Evolutionary conservation across 257 asterid species (phyloP).

Genomic region (Ajuga chamaepitys): DNA sequence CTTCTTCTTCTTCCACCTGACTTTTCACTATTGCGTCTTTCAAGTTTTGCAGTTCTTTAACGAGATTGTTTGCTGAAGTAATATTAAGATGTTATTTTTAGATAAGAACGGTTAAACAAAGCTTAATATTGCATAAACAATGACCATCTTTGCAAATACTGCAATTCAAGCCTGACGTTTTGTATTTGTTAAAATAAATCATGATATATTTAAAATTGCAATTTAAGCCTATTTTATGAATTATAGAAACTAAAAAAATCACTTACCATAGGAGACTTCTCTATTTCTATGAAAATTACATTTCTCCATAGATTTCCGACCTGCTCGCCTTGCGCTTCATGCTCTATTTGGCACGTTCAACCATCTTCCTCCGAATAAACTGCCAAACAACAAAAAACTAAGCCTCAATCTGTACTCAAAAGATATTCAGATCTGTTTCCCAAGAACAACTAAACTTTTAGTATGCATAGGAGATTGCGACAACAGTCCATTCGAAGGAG

Average conservation of each 20-base stretch:
- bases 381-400: conserved; percentile 6
- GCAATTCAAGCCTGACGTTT: too few relatives aligned
- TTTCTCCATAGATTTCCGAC: conserved; percentile 47
- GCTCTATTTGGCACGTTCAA: conserved; percentile 38
- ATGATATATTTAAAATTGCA: too few relatives aligned
- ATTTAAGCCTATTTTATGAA: too few relatives aligned
- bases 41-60: conserved; percentile 39
- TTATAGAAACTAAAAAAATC: too few relatives aligned
- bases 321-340: conserved; percentile 36
- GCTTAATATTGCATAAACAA: too few relatives aligned
- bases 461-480: conserved; percentile 72
- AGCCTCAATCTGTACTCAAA: background rate
- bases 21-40: conserved; percentile 43
- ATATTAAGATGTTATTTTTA: background rate
- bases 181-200: too few relatives aligned
- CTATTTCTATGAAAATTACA: conserved; percentile 53
- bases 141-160: too few relatives aligned
- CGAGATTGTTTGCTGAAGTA: conserved; percentile 25
- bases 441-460: conserved; percentile 44
- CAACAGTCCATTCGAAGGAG: conserved; percentile 65
- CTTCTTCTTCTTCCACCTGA: too few relatives aligned
- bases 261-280: conserved; percentile 40
- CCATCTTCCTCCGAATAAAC: conserved; percentile 49
- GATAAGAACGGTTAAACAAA: too few relatives aligned
- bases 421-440: conserved; percentile 31